phyloP scores from a whole-genome alignment of 106 monocot species.

The Phalaenopsis aphrodite region DNA sequence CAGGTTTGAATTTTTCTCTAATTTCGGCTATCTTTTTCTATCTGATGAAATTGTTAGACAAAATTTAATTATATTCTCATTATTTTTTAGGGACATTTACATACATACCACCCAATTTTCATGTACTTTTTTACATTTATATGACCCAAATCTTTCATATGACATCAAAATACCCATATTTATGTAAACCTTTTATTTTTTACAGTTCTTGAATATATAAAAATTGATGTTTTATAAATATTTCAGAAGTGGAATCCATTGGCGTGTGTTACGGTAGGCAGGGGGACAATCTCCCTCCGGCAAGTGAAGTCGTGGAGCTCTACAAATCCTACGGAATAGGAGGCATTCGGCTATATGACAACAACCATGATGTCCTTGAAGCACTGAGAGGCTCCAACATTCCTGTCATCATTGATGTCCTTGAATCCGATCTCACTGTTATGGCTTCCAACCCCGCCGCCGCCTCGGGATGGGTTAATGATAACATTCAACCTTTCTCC shows the following conservation, averaged over 20 bases:
- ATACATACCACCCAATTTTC: too few species aligned
- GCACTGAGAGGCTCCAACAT: slow-evolving; percentile 41
- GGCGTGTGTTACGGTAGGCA: slow-evolving; percentile 46
- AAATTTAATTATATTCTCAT: too few species aligned
- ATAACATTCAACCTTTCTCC: slow-evolving; percentile 10
- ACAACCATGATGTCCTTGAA: slow-evolving; percentile 10
- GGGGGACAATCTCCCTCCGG: slow-evolving; percentile 44
- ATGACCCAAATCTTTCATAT: too few species aligned
- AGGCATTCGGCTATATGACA: slow-evolving; percentile 35
- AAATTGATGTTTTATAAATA: too few species aligned
- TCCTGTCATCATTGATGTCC: slow-evolving; percentile 29
- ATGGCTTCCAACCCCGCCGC: slow-evolving; percentile 15
- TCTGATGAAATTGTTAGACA: too few species aligned
- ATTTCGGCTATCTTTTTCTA: too few species aligned
- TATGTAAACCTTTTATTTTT: too few species aligned
- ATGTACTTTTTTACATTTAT: too few species aligned
- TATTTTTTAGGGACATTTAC: too few species aligned
- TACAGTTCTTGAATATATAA: too few species aligned
- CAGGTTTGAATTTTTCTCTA: too few species aligned
- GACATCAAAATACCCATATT: too few species aligned
- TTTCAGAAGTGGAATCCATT: not conserved
- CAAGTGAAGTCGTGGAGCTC: slow-evolving; percentile 21
- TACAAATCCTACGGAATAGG: slow-evolving; percentile 32
- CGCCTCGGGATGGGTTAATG: slow-evolving; percentile 29
- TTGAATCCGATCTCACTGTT: slow-evolving; percentile 9